Evolutionary conservation across 2,329 filamentous ascomycete species (phyloP).

Genomic region (Cladosporium colombiae): DNA sequence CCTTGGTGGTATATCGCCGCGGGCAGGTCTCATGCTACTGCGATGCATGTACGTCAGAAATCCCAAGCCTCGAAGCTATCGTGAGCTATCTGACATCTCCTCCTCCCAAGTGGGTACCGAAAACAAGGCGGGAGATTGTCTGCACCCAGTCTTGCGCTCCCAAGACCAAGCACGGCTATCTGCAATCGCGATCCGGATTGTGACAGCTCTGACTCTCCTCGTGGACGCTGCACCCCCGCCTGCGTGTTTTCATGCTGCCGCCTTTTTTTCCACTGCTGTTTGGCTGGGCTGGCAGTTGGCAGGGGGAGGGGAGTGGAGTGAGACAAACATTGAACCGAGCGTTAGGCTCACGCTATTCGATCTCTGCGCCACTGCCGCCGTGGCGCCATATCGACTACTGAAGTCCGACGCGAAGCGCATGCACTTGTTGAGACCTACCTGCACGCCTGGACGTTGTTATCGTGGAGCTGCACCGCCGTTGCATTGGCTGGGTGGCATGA

Average conservation of each 20-base stretch:
- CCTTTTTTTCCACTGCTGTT: neutral
- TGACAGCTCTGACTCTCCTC: neutral
- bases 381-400: constrained; percentile 12
- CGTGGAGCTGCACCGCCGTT: constrained; percentile 1
- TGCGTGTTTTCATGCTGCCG: constrained; percentile 8
- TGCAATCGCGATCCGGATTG: constrained; percentile 13
- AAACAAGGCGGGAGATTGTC: constrained; percentile 6
- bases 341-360: constrained; percentile 8
- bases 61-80: neutral
- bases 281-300: constrained; percentile 13
- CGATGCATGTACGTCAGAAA: neutral
- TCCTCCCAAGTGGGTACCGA: constrained; percentile 8
- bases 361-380: constrained; percentile 14
- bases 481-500: neutral
- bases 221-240: neutral
- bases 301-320: constrained; percentile 13
- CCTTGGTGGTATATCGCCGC: neutral
- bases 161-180: constrained; percentile 13
- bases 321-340: constrained; percentile 14
- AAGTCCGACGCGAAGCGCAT: constrained; percentile 2
- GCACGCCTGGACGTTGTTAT: neutral
- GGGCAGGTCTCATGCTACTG: neutral
- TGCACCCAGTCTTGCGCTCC: neutral
- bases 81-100: neutral
- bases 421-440: constrained; percentile 10